A percentile compares a stretch with the other conserved stretches of the same genome.
Evolutionary conservation across 495 filamentous ascomycete species (phyloP).

Genomic region (Paragyromitra xinjiangensis): DNA sequence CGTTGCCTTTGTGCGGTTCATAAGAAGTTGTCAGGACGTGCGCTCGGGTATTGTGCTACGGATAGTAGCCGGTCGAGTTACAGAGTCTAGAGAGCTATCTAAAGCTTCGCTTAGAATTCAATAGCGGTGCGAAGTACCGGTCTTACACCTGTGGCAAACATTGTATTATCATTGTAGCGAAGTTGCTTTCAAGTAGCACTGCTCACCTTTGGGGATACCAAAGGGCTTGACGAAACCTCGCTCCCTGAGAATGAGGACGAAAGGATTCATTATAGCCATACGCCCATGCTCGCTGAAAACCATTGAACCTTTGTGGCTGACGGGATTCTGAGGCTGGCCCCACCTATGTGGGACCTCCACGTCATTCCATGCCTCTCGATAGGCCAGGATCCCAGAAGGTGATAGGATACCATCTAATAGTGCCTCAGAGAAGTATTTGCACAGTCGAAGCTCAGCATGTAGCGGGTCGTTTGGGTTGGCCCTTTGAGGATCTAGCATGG

Average conservation of each 20-base stretch:
- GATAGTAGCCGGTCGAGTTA: too few relatives aligned
- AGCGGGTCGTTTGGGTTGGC: slow-evolving; percentile 3
- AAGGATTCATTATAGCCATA: not conserved
- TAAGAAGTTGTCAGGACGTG: too few relatives aligned
- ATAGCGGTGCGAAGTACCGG: too few relatives aligned
- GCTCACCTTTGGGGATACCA: too few relatives aligned
- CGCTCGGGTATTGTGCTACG: too few relatives aligned
- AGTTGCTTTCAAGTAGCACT: too few relatives aligned
- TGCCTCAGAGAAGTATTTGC: slow-evolving; percentile 13
- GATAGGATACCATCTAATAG: not conserved
- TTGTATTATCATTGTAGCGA: too few relatives aligned
- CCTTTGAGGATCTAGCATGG: slow-evolving; percentile 4
- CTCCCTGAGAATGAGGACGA: not conserved
- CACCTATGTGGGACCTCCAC: not conserved
- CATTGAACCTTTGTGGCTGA: slow-evolving; percentile 6
- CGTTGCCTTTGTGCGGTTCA: too few relatives aligned
- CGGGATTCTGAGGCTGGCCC: slow-evolving; percentile 21
- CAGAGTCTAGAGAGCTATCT: too few relatives aligned
- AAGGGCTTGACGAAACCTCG: too few relatives aligned
- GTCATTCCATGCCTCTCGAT: not conserved
- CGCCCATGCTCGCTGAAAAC: slow-evolving; percentile 16
- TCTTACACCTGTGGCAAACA: too few relatives aligned
- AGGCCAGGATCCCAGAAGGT: not conserved
- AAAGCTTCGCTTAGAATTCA: too few relatives aligned
- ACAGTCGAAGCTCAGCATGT: not conserved